These are phyloP conservation scores for Mortierella sp. DNA, from an alignment of 371 early-diverging fungal genomes.

Conservation along the genomic window DNA sequence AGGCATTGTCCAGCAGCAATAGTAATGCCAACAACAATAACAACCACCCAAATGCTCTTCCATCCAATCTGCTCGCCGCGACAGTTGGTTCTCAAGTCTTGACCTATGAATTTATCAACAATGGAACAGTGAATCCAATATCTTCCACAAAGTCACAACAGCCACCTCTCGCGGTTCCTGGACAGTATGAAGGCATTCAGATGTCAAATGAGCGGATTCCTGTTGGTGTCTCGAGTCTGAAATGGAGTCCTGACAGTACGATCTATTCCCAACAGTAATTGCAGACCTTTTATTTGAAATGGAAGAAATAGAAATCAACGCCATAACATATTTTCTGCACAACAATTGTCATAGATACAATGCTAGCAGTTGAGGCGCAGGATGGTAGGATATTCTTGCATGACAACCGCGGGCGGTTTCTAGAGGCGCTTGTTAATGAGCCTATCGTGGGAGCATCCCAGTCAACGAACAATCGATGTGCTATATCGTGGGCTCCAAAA, in stretches of 20 bases:
- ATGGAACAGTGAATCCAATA: slow-evolving; percentile 4
- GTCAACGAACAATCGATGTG: slow-evolving; percentile 28
- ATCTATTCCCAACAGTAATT: background rate
- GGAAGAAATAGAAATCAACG: background rate
- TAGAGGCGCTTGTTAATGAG: slow-evolving; percentile 30
- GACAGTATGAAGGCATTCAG: slow-evolving; percentile 41
- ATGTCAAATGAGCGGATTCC: slow-evolving; percentile 34
- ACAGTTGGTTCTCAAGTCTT: slow-evolving; percentile 30
- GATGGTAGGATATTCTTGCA: slow-evolving; percentile 42
- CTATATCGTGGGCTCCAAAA: slow-evolving; percentile 47
- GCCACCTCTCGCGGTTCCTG: slow-evolving; percentile 20
- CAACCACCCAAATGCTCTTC: background rate
- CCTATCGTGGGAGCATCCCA: slow-evolving; percentile 25
- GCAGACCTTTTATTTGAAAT: background rate
- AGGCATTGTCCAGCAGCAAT: slow-evolving; percentile 4
- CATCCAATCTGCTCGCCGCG: slow-evolving; percentile 28
- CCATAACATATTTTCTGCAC: background rate
- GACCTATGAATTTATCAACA: slow-evolving; percentile 44
- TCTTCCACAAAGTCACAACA: slow-evolving; percentile 15
- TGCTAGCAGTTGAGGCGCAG: slow-evolving; percentile 39
- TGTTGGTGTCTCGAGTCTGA: slow-evolving; percentile 27
- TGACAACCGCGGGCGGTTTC: slow-evolving; percentile 34
- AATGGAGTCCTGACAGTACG: slow-evolving; percentile 56
- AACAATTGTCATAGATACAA: slow-evolving; percentile 25
- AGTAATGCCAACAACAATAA: slow-evolving; percentile 8